Base-by-base conservation (phyloP, 208 protist species). In the Leishmania turanica region DNA sequence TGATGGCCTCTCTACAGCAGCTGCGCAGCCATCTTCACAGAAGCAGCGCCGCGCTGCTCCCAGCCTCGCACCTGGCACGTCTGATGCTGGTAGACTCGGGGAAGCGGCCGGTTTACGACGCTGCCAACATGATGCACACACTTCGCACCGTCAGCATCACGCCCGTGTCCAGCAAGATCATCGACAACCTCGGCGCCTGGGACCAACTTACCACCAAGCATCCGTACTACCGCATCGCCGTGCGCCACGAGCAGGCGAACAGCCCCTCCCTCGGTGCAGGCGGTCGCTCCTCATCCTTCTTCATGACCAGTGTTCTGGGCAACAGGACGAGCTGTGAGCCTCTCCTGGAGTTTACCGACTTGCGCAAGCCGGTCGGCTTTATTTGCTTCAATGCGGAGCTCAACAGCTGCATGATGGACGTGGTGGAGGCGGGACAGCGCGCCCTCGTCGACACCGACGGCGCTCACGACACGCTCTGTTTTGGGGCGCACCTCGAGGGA, bases 161-260 rank as follows among this genome's bases (percentile, higher is more conserved):
- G 3, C 94, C 94, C 0, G 94, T 97, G 11, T 92, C 91, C 1
- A 96, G 92, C 86, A 92, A 90, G 68, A 91, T 97, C 49, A 62
- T 97, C 31, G 94, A 97, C 79, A 96, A 91, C 80, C 84, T 97
- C 37, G 88, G 87, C 27, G 90, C 84, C 42, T 97, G 94, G 94
- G 58, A 75, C 27, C 81, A 81, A 31, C 84, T 97, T 51, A 87
- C 84, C 47, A 97, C 92, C 66, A 96, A 96, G 83, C 94, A 97
- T 78, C 83, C 92, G 8, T 97, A 95, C 85, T 97, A 97, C 81
- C 92, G 94, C 68, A 96, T 97, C 37, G 90, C 94, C 4, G 79
- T 97, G 66, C 94, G 94, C 9, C 94, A 97, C 82, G 94, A 97
- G 80, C 85, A 95, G 71, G 88, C 80, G 24, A 97, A 94, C 88